phyloP scores from a whole-genome alignment of 2,329 filamentous ascomycete genomes.

The Peltaster fructicola region DNA sequence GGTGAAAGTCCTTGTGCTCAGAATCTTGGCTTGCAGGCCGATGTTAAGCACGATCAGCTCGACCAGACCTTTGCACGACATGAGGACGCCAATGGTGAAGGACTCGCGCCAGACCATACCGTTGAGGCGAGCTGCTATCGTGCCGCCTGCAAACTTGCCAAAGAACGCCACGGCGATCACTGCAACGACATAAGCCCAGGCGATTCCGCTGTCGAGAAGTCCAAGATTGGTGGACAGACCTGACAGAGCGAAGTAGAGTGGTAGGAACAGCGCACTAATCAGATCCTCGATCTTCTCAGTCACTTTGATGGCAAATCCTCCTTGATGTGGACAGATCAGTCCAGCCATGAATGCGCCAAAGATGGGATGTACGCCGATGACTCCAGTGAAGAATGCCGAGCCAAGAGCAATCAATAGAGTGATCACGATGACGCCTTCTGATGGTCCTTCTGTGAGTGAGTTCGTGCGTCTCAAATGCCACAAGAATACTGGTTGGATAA shows the following conservation, averaged over 20 bases:
- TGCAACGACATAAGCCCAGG: slow-evolving; percentile 80
- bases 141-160: slow-evolving; percentile 70
- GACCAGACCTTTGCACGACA: slow-evolving; percentile 94
- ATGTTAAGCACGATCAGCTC: slow-evolving; percentile 89
- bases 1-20: slow-evolving; percentile 68
- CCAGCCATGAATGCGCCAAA: slow-evolving; percentile 86
- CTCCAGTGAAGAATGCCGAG: slow-evolving; percentile 72
- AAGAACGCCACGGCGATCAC: slow-evolving; percentile 67
- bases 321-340: slow-evolving; percentile 76
- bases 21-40: slow-evolving; percentile 63
- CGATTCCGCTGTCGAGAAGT: slow-evolving; percentile 59
- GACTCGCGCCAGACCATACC: slow-evolving; percentile 83
- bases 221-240: slow-evolving; percentile 79
- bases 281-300: slow-evolving; percentile 92
- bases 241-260: slow-evolving; percentile 84
- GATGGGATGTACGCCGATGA: slow-evolving; percentile 86
- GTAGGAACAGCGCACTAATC: slow-evolving; percentile 65
- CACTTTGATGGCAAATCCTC: slow-evolving; percentile 76
- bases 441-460: slow-evolving; percentile 72
- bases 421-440: slow-evolving; percentile 65
- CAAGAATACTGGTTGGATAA: slow-evolving; percentile 55
- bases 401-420: slow-evolving; percentile 63
- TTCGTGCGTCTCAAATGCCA: slow-evolving; percentile 57
- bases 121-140: slow-evolving; percentile 55
- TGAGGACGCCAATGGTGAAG: slow-evolving; percentile 69